Base-by-base conservation (phyloP, 1,284 basidiomycete genomes). In the Apiotrichum akiyoshidainum region DNA sequence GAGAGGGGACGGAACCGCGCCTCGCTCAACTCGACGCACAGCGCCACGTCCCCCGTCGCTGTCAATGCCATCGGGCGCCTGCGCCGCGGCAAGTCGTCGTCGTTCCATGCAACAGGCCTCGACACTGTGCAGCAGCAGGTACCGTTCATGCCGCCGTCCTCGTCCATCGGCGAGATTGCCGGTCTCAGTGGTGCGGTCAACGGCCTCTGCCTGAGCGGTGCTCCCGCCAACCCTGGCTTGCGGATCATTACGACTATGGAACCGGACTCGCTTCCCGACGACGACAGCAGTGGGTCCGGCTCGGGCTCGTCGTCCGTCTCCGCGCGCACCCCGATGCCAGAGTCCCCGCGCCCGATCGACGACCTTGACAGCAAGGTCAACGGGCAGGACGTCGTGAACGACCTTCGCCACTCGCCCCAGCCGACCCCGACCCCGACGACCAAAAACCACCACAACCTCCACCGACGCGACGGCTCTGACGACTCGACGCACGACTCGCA, bases 21-120 rank as follows among this genome's bases (percentile, higher is more conserved):
- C 21, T 10, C 21, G 35, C 10, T 52, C 49, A 22, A 39, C 51
- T 35, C 48, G n/a, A 50, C 35, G 11, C 14, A 34, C 10, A 40
- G 48, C 48, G 16, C 33, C n/a, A 9, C 31, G 39, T 42, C 54
- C 8, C 51, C 46, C 13, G 46, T 26, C 26, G 35, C 47, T 7
- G 26, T 31, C 26, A 31, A 31, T 3, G 42, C 34, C n/a, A 45
- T 37, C 22, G 54, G 46, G 50, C 65, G 46, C 11, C 41, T 65
- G 22, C 48, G 63, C 16, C 54, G 58, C 35, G 65, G 66, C 14
- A 65, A 65, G 55, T 67, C 63, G 49, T 48, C 57, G 26, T 65
- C 62, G 13, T 68, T 70, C 41, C 64, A 68, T 13, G 41, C 40
- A 2, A 42, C 26, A 5, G 49, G 51, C 26, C 44, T 54, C 33